Evolutionary conservation across 2,329 filamentous ascomycete genomes (phyloP), one percentile per base, ranked within the genome.

Genomic region (Leptographium procerum): DNA sequence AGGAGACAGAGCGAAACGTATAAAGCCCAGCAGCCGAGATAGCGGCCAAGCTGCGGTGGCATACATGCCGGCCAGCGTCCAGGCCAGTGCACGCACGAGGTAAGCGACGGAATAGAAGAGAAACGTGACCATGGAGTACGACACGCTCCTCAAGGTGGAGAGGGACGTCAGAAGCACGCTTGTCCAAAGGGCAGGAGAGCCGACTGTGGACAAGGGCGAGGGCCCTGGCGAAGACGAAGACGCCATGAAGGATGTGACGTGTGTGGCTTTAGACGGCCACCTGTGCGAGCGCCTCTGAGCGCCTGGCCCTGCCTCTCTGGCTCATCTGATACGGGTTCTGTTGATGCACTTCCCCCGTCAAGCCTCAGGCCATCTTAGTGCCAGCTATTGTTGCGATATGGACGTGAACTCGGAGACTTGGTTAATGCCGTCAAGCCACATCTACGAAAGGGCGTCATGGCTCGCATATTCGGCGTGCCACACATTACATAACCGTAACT

Each of bases 1-100:
- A 2, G 74, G 74, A n/a, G 72, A 69, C 34, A 74, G 65, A 3
- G 75, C 26, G 9, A 69, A 61, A 34, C 68, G 66, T 19, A 72
- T 33, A 5, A 69, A 28, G 33, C 62, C 61, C 31, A 64, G 51
- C 14, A 72, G 14, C 40, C 59, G 47, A 6, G 57, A 34, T 10
- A 67, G 19, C 14, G 64, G 63, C 62, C 59, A 62, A 3, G 59
- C 53, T 4, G 59, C 60, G 5, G 58, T 40, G 1, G 52, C 45
- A 16, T 56, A 58, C 3, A 52, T 33, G 14, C 10, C 11, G 28
- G 34, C 19, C 26, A 61, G 36, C n/a, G 58, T 28, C 60, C 58
- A 61, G 51, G 54, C 57, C 45, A 57, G 28, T 10, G 51, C 54
- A 29, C 26, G 29, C 22, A 47, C 55, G 24, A 58, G 16, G 19